These are phyloP conservation scores for Pelargonium citronellum DNA, from an alignment of 441 rosid species.

Conservation along the genomic window DNA sequence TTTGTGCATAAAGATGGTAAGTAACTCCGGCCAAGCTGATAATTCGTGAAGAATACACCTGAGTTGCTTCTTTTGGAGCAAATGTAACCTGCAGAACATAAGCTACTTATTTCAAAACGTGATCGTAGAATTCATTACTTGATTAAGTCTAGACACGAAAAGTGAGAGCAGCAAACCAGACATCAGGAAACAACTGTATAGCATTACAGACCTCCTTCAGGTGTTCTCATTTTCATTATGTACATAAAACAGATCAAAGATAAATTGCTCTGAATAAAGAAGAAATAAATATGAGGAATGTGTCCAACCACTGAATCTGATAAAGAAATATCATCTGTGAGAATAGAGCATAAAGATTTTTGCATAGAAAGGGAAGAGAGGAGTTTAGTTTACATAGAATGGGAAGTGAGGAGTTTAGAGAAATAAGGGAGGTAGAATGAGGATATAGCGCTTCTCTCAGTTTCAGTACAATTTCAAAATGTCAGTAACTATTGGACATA, in stretches of 20 bases:
- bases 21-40: constrained; percentile 38
- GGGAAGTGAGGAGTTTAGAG: background rate
- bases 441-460: background rate
- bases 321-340: background rate
- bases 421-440: background rate
- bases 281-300: background rate
- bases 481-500: background rate
- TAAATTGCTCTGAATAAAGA: background rate
- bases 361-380: background rate
- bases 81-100: constrained; percentile 29
- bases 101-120: constrained; percentile 8
- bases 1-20: constrained; percentile 33
- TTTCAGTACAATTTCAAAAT: background rate
- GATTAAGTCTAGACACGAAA: background rate
- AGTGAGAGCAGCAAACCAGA: background rate
- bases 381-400: background rate
- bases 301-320: background rate
- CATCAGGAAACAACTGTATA: background rate
- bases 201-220: background rate
- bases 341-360: background rate
- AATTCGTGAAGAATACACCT: constrained; percentile 20
- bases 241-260: background rate
- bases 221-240: background rate
- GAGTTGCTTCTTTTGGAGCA: constrained; percentile 25
- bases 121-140: background rate